phyloP scores from a whole-genome alignment of 2,329 filamentous ascomycete genomes.

The Aspergillus amoenus region DNA sequence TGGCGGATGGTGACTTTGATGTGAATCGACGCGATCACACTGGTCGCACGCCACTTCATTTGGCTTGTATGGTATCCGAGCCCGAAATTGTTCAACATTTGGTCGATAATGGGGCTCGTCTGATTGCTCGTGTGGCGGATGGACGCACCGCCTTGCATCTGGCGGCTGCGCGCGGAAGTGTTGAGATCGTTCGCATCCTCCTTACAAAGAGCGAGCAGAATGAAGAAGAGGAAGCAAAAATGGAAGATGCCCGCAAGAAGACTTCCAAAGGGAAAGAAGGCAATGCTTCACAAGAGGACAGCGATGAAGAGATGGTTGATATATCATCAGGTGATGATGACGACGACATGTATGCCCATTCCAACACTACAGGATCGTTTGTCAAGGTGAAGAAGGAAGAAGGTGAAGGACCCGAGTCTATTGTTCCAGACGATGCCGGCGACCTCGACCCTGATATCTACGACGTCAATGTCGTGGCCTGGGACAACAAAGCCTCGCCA shows the following conservation, averaged over 20 bases:
- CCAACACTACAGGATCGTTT: conserved; percentile 67
- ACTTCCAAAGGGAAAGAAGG: conserved; percentile 14
- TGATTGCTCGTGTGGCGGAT: conserved; percentile 74
- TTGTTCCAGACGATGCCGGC: conserved; percentile 53
- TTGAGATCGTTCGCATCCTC: conserved; percentile 69
- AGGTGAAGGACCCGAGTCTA: conserved; percentile 36
- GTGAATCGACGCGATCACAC: conserved; percentile 74
- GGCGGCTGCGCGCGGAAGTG: conserved; percentile 68
- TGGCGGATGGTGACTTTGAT: conserved; percentile 64
- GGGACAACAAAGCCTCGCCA: conserved; percentile 73
- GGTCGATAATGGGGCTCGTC: conserved; percentile 68
- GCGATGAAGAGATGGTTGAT: conserved; percentile 23
- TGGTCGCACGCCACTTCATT: conserved; percentile 74
- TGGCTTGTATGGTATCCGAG: conserved; percentile 69
- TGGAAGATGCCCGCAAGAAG: conserved; percentile 50
- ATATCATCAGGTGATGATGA: conserved; percentile 4
- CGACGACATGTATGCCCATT: conserved; percentile 46
- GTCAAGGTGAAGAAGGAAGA: conserved; percentile 56
- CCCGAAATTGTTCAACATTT: conserved; percentile 69
- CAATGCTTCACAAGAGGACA: conserved; percentile 35
- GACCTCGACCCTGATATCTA: conserved; percentile 75
- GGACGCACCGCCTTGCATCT: conserved; percentile 81
- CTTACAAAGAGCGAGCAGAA: conserved; percentile 74
- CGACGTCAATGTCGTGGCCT: conserved; percentile 74
- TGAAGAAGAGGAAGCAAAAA: conserved; percentile 47